Conservation (phyloP, 176 grass and related monocot species). For the Pharus latifolius region DNA sequence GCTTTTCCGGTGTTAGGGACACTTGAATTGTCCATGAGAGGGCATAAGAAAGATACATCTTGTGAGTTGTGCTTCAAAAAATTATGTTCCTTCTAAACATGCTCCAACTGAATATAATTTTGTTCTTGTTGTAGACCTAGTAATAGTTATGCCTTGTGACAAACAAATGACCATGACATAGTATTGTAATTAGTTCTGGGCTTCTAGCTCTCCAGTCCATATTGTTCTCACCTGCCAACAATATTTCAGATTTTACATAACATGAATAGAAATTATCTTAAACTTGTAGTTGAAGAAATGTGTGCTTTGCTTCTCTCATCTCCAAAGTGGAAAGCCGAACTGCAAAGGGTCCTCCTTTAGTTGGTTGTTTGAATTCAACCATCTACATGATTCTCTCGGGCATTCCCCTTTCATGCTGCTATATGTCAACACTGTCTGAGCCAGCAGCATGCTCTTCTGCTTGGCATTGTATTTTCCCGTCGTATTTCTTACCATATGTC, state of each 20-base stretch:
- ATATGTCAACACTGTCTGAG: not conserved
- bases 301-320: not conserved
- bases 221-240: too few relatives aligned
- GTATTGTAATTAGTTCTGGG: too few relatives aligned
- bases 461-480: not conserved
- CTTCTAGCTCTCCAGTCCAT: too few relatives aligned
- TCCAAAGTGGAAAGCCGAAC: not conserved
- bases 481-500: constrained; percentile 6
- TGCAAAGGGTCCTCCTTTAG: not conserved
- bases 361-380: not conserved
- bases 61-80: not conserved
- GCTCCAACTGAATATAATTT: not conserved
- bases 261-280: constrained; percentile 1
- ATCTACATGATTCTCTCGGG: not conserved
- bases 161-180: too few relatives aligned
- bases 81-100: not conserved
- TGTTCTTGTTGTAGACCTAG: too few relatives aligned
- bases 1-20: too few relatives aligned
- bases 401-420: not conserved
- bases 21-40: not conserved
- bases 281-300: not conserved
- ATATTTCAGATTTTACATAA: too few relatives aligned
- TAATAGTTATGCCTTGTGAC: too few relatives aligned
- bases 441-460: not conserved
- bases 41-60: too few relatives aligned